Percentiles rank a stretch among this genome's conserved stretches.
Evolutionary conservation across 2,329 filamentous ascomycete species (phyloP).

Genomic region (Beauveria medogensis): DNA sequence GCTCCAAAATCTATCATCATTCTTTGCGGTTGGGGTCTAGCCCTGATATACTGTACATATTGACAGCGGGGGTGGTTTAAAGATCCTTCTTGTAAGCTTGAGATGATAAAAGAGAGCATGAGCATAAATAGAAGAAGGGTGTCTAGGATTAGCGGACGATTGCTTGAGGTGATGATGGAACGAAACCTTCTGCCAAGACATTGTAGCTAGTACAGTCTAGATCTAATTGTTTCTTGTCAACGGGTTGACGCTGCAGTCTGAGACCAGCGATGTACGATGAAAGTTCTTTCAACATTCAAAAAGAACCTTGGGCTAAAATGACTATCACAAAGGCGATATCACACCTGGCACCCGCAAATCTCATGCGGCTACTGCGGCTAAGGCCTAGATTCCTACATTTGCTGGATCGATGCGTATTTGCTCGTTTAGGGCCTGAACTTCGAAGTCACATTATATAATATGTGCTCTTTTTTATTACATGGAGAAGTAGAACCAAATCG

Average conservation of each 20-base stretch:
- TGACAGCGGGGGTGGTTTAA: background rate
- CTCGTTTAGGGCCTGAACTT: too few species aligned
- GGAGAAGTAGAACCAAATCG: too few species aligned
- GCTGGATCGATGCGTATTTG: background rate
- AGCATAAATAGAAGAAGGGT: background rate
- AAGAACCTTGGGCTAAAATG: background rate
- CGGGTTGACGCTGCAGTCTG: background rate
- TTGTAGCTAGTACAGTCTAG: background rate
- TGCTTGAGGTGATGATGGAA: background rate
- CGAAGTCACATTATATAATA: too few species aligned
- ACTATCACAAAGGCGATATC: background rate
- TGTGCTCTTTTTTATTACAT: too few species aligned
- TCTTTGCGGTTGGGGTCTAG: background rate
- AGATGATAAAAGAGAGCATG: background rate
- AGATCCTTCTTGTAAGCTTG: background rate
- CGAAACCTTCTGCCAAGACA: background rate
- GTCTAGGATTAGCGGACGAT: background rate
- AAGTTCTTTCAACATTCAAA: background rate
- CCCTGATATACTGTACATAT: conserved; percentile 6
- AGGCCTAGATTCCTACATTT: background rate
- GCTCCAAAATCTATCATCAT: background rate
- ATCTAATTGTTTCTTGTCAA: background rate
- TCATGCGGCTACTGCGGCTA: background rate
- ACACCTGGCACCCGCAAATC: background rate
- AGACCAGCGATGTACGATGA: background rate